These are phyloP conservation scores for Aspergillus udagawae DNA, from an alignment of 2,329 filamentous ascomycete genomes.

Conservation along the genomic window DNA sequence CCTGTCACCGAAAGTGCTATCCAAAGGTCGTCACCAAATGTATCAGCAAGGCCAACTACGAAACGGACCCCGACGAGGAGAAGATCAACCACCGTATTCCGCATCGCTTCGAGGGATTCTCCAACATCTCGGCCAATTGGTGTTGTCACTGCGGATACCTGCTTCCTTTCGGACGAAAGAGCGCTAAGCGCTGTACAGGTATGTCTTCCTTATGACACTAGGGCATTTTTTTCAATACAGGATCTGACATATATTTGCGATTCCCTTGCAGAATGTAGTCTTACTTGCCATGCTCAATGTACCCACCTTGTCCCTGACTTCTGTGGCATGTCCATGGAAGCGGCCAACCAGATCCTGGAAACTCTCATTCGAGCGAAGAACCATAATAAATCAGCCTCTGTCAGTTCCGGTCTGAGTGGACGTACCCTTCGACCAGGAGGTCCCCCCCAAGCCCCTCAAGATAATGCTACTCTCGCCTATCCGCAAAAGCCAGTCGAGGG, in stretches of 20 bases:
- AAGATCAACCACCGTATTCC: constrained; percentile 99
- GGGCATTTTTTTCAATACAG: background rate
- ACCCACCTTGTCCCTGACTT: constrained; percentile 97
- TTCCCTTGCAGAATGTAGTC: constrained; percentile 66
- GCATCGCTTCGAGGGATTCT: constrained; percentile 93
- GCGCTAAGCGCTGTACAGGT: constrained; percentile 87
- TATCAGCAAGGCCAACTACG: constrained; percentile 98
- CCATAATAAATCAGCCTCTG: constrained; percentile 55
- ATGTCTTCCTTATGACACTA: constrained; percentile 18
- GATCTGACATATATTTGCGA: background rate
- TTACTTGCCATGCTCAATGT: constrained; percentile 87
- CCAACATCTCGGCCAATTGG: constrained; percentile 98
- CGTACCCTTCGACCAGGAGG: constrained; percentile 60
- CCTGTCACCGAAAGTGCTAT: constrained; percentile 97
- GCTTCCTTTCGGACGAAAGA: constrained; percentile 89
- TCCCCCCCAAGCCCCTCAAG: constrained; percentile 40
- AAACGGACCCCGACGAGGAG: constrained; percentile 96
- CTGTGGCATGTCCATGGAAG: constrained; percentile 98
- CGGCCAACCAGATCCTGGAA: constrained; percentile 87
- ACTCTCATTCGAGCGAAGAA: constrained; percentile 78
- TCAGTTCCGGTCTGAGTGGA: constrained; percentile 56
- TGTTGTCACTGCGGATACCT: constrained; percentile 98
- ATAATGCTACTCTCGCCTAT: constrained; percentile 35
- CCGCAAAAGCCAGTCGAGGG: constrained; percentile 34
- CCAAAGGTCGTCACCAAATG: constrained; percentile 96